A percentile compares a stretch with the other conserved stretches of the same genome.
These are phyloP conservation scores for Calamus simplicifolius DNA, from an alignment of 176 grass and related monocot species.

Conservation along the genomic window DNA sequence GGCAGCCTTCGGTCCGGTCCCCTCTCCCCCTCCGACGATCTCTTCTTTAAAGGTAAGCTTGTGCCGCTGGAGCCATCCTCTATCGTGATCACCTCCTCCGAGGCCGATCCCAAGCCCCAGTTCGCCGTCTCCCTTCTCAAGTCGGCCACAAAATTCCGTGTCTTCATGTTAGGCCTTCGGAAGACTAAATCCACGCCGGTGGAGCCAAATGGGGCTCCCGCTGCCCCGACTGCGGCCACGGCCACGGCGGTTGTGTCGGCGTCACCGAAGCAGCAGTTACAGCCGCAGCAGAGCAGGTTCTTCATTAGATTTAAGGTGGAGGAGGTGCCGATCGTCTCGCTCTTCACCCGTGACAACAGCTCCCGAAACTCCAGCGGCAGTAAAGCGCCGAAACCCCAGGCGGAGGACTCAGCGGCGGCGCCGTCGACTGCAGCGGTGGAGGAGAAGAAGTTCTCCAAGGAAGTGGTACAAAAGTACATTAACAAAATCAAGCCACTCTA, in stretches of 20 bases:
- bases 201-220: no score
- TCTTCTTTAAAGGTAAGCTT: conserved; percentile 34
- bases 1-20: conserved; percentile 13
- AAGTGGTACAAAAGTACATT: conserved; percentile 69
- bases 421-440: conserved; percentile 34
- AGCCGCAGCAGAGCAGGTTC: conserved; percentile 35
- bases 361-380: conserved; percentile 22
- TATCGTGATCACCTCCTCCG: conserved; percentile 8
- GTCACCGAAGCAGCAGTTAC: conserved; percentile 14
- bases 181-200: conserved; percentile 22
- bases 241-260: neutral
- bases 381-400: neutral
- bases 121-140: conserved; percentile 42
- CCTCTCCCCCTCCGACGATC: conserved; percentile 21
- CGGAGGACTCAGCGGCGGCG: neutral
- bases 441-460: conserved; percentile 62
- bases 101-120: conserved; percentile 7
- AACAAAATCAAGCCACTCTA: conserved; percentile 86
- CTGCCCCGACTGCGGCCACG: neutral
- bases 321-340: conserved; percentile 50
- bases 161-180: conserved; percentile 62
- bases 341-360: conserved; percentile 80
- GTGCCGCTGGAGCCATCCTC: conserved; percentile 15
- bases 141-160: conserved; percentile 69
- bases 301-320: conserved; percentile 72